Base-by-base conservation (phyloP, 169 alveolate genomes). In the Eimeria sp. region DNA sequence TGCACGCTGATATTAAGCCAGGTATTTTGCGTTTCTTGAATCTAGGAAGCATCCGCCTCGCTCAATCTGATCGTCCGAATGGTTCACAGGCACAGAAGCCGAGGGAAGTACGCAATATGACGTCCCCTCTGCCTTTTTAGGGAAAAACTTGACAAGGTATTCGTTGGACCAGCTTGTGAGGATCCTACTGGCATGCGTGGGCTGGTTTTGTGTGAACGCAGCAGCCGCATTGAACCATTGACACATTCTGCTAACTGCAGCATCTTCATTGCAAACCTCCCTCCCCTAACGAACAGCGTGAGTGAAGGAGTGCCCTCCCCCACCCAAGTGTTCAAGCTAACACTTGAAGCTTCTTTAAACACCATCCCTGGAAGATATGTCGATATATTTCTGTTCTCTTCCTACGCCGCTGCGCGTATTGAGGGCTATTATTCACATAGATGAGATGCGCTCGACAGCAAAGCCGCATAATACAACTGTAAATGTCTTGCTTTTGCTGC, bases 261-360 rank as follows among this genome's bases (percentile, higher is more conserved):
- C 93, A 87, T 87, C 62, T 87, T 87, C 72, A 87, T 87, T 62
- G 93, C 93, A 87, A 87, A 87, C 25, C 80, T 87, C 33, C 93
- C 93, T 64, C 93, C 93, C 40, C 93, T 62, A 43, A 87, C 93
- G 20, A 87, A 87, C n/a, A 64, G 83, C 33, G 93, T 87, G 40
- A 87, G 93, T 20, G 20, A 10, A 14, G 52, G 23, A n/a, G 49
- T 16, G 16, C 8, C 64, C 18, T n/a, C 66, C 89, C 14, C 27
- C 80, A 25, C 46, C 11, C 80, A 11, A 71, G 33, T 74, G 56
- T 6, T 74, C 33, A 16, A 20, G 25, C 2, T n/a, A 72, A 6
- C 27, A 40, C 3, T 4, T 6, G 1, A 3, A 56, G 33, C 54
- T 72, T 18, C 30, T 18, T 14, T 16, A 40, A 37, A 2, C 82